Evolutionary conservation across 2,329 filamentous ascomycete genomes (phyloP), one percentile per base, ranked within the genome.

Genomic region (Magnaporthiopsis rhizophila): DNA sequence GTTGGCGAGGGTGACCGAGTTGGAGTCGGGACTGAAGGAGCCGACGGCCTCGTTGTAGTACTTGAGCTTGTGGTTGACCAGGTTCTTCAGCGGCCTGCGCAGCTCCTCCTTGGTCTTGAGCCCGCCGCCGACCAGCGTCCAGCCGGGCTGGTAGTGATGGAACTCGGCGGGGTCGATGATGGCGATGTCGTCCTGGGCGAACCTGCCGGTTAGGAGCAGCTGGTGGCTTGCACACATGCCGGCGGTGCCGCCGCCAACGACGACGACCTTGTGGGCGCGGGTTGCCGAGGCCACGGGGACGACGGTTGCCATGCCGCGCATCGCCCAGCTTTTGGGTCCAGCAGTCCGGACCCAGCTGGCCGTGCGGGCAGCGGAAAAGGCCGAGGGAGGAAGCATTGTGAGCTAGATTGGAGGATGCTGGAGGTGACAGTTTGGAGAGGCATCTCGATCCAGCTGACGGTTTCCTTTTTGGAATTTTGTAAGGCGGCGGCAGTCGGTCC

Each of bases 111-210:
- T 86, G 60, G 77, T 81, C 74, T 89, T 89, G 56, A 89, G 78
- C 3, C 87, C 87, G 56, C 84, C 86, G 58, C 86, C 87, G 2
- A 89, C 87, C 1, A 89, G 78, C 2, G 87, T 89, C 86, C 86
- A 89, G 64, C 87, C 87, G 0, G 87, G 86, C 72, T 89, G 87
- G 72, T 89, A 89, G 75, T 89, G 80, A 71, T 89, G 86, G 79
- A 80, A 86, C 67, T 75, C 71, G 0, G 86, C 80, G 0, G 87
- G 87, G 67, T 89, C 87, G 58, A 89, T 75, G 32, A 89, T 69
- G 34, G 87, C 86, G 66, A 89, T 87, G 66, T 89, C 87, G 38
- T 85, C 78, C 58, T 79, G 75, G 0, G 73, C 67, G 69, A 88
- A 89, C 32, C 79, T 79, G 58, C 84, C 85, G 0, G 79, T 78